A percentile compares a stretch with the other conserved stretches of the same genome.
Evolutionary conservation across 139 green algal genomes (phyloP).

Genomic region (Chlorella sorokiniana): DNA sequence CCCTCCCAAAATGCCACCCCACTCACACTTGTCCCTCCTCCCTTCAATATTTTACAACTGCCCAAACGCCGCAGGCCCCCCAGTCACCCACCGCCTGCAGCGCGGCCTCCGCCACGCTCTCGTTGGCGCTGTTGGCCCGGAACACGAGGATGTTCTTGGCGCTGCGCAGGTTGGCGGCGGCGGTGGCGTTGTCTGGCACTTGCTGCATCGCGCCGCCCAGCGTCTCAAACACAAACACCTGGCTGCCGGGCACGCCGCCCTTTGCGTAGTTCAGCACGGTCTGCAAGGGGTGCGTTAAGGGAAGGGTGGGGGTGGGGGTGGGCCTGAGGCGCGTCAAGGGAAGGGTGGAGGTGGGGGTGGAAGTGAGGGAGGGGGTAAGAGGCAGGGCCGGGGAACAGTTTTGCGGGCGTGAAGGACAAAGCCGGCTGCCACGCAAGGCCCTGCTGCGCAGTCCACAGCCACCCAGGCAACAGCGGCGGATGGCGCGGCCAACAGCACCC

Average conservation of each 20-base stretch:
- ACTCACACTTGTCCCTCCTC: neutral
- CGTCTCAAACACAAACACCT: neutral
- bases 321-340: too few species aligned
- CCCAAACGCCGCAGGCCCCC: neutral
- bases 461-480: too few species aligned
- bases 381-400: too few species aligned
- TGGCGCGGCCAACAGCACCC: too few species aligned
- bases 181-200: neutral
- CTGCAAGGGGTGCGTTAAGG: neutral
- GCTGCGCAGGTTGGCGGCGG: neutral
- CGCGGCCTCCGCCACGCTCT: neutral
- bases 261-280: neutral
- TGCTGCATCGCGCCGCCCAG: neutral
- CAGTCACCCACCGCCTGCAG: neutral
- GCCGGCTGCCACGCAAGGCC: too few species aligned
- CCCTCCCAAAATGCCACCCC: neutral
- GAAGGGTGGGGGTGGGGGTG: too few species aligned
- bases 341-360: too few species aligned
- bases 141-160: neutral
- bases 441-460: too few species aligned
- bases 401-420: too few species aligned
- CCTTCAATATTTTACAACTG: neutral
- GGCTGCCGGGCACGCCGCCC: neutral
- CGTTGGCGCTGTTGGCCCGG: neutral
- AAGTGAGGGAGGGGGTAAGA: too few species aligned